Percentiles rank a stretch among this genome's conserved stretches.
Evolutionary conservation across 2,329 filamentous ascomycete genomes (phyloP).

Genomic region (Ascocoryne sarcoides): DNA sequence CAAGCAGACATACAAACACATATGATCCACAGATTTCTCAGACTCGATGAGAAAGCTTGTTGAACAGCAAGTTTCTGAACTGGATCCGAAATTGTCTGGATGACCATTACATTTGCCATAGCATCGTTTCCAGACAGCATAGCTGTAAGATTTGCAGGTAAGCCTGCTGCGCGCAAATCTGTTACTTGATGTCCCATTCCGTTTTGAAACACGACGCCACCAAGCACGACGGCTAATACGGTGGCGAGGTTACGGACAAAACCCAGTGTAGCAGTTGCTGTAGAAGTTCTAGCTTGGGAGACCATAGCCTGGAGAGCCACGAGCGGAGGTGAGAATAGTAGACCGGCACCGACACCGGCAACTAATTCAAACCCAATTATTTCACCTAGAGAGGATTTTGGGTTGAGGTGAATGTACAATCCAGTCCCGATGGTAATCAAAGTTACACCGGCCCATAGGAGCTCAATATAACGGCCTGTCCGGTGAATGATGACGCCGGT

Average conservation of each 20-base stretch:
- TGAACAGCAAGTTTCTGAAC: conserved; percentile 9
- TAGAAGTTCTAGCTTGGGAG: conserved; percentile 31
- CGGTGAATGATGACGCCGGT: conserved; percentile 48
- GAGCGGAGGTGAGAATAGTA: conserved; percentile 48
- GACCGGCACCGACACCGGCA: conserved; percentile 53
- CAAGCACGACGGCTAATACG: conserved; percentile 37
- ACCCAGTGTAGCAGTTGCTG: conserved; percentile 42
- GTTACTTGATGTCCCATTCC: conserved; percentile 29
- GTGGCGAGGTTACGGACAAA: conserved; percentile 37
- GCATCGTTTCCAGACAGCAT: conserved; percentile 25
- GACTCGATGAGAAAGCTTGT: conserved; percentile 14
- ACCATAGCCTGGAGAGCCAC: conserved; percentile 48
- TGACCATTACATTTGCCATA: conserved; percentile 28
- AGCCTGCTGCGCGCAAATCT: conserved; percentile 2
- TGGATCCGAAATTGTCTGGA: conserved; percentile 29
- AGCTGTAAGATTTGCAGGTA: conserved; percentile 23
- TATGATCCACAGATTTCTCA: conserved; percentile 23
- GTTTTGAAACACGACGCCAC: conserved; percentile 38
- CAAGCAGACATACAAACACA: conserved; percentile 13
- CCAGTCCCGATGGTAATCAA: conserved; percentile 57
- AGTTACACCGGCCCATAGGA: conserved; percentile 48
- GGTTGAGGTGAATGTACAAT: conserved; percentile 50
- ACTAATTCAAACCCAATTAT: conserved; percentile 52
- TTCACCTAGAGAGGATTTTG: conserved; percentile 43
- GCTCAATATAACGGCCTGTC: conserved; percentile 53